Evolutionary conservation across 2,329 filamentous ascomycete species (phyloP).

Genomic region (Penicillium sp.): DNA sequence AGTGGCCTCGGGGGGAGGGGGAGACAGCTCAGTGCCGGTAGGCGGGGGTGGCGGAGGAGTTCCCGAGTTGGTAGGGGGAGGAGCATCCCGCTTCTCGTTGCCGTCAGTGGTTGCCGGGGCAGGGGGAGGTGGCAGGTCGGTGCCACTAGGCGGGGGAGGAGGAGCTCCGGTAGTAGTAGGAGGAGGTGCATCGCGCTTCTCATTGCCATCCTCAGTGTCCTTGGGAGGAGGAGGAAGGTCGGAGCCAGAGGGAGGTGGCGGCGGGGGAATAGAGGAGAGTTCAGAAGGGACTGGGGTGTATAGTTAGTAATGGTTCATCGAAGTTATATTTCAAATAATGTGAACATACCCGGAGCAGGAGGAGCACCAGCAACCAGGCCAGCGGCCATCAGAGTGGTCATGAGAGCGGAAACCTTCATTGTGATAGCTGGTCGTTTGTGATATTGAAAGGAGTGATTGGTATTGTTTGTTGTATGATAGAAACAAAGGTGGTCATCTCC

Average conservation of each 20-base stretch:
- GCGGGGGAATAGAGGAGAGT: not conserved
- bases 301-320: not conserved
- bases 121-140: not conserved
- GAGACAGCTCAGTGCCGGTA: not conserved
- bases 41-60: not conserved
- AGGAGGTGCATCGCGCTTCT: not conserved
- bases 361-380: conserved; percentile 12
- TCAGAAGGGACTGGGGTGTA: not conserved
- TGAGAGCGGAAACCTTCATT: conserved; percentile 11
- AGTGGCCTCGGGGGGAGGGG: not conserved
- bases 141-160: not conserved
- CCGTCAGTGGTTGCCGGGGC: too few species aligned
- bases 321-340: not conserved
- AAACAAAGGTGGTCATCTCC: not conserved
- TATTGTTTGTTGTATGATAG: not conserved
- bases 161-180: not conserved
- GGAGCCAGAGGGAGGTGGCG: not conserved
- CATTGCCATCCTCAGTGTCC: too few species aligned
- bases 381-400: conserved; percentile 13
- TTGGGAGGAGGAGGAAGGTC: not conserved
- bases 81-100: not conserved
- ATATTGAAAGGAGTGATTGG: not conserved
- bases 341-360: conserved; percentile 7
- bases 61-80: not conserved
- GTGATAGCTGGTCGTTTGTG: not conserved